Evolutionary conservation across 208 protist species (phyloP), one percentile per base, ranked within the genome.

Genomic region (Trypanosoma melophagium): DNA sequence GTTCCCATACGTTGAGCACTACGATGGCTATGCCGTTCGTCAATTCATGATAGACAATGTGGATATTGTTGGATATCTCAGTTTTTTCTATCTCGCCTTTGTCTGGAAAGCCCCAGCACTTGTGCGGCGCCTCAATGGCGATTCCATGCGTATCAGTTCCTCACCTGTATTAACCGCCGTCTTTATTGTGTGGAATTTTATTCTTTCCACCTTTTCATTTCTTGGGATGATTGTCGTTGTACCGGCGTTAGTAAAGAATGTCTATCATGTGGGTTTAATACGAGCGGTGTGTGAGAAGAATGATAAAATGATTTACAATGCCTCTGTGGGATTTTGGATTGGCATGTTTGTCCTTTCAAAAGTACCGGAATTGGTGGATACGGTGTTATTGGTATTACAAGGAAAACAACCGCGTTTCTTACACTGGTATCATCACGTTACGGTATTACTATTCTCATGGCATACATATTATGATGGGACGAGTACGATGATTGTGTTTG

Each of bases 361-460:
- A 69, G 61, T 87, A 0, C 78, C 83, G 1, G 86, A 92, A 76
- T 64, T 92, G 16, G 13, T 84, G 1, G 86, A 92, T 60, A 89
- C 86, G 9, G 5, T 90, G 17, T 89, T 94, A 51, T 80, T 96
- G 38, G 75, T 96, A 40, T 40, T 94, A 21, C 53, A 79, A 21
- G 71, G 71, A 3, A 91, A 93, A 66, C 58, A 76, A 2, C 66
- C 94, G 14, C 82, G 87, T 42, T 93, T 94, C 62, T 62, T 96
- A 13, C 91, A 96, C 72, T 96, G 78, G 78, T 84, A 76, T 61
- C 78, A 84, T 49, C 78, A 84, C 63, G 47, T 71, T 14, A 84
- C 78, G 8, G 71, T 84, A 12, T 25, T 84, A 35, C 51, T 84
- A 10, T 84, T 75, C 59, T 80, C 70, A 16, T 84, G 78, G 78